Base-by-base conservation (phyloP, 2,329 filamentous ascomycete genomes). In the Neonectria faginata region DNA sequence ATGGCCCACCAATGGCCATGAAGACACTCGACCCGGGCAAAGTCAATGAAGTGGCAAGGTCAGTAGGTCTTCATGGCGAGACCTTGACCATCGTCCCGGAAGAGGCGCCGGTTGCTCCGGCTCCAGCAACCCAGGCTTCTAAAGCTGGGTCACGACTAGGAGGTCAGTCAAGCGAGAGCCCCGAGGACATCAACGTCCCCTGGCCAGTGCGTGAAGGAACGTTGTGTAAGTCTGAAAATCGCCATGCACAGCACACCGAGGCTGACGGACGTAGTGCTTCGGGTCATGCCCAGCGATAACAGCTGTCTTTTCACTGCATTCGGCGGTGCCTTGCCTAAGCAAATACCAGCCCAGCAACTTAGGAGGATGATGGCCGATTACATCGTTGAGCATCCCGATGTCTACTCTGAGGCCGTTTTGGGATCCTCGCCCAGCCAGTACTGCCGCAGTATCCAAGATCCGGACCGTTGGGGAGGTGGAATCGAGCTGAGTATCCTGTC, bases 251-350 rank as follows among this genome's bases (percentile, higher is more conserved):
- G 18, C 18, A 14, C 9, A 36, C 12, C 8, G 14, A 55, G 31
- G 31, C 57, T 73, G 20, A 73, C 51, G 20, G 3, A 87, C 18
- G 6, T 47, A 88, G 91, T 97, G 9, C 86, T 97, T 18, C 91
- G 95, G 14, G 92, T 98, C 55, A 97, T 98, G 95, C 93, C 94
- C 5, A 95, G 97, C 75, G 95, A 98, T 79, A 97, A 97, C 79
- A 93, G 90, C 63, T 98, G 95, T 80, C 89, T 98, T 74, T 98
- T 97, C 79, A 92, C 94, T 29, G 94, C 95, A 0, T 89, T 98
- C 51, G 92, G 92, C 16, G 91, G 90, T 58, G 92, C 92, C 3
- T 85, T 97, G n/a, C 87, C 93, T 53, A 86, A 81, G 27, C 78
- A 81, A 18, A 78, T 83, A 53, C 77, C 80, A n/a, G 80, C 80